Percentiles rank a stretch among this genome's conserved stretches.
phyloP scores from a whole-genome alignment of 306 rosid species.

The Acacia crassicarpa region DNA sequence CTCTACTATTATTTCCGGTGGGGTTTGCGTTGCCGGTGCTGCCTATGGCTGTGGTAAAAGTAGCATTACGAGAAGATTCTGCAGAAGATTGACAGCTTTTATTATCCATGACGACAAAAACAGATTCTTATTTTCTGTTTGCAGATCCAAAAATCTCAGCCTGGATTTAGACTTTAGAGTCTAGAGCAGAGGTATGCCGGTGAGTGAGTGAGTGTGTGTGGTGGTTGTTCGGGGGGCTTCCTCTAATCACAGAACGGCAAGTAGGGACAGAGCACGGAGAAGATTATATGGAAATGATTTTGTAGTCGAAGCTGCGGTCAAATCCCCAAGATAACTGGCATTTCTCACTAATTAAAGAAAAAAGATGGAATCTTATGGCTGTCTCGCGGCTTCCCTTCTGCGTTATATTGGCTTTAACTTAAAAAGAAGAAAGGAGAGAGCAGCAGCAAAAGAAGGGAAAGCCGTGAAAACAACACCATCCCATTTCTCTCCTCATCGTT shows the following conservation, averaged over 20 bases:
- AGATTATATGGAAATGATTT: constrained; percentile 8
- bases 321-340: background rate
- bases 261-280: constrained; percentile 34
- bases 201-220: constrained; percentile 1
- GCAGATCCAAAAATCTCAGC: background rate
- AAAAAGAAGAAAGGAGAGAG: constrained; percentile 36
- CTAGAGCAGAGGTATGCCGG: constrained; percentile 9
- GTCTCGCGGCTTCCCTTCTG: constrained; percentile 8
- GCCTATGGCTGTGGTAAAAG: background rate
- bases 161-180: background rate
- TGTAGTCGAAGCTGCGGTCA: background rate
- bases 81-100: constrained; percentile 44
- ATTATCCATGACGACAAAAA: constrained; percentile 40
- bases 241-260: constrained; percentile 31
- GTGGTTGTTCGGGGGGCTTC: constrained; percentile 23
- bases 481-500: background rate
- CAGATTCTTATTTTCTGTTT: background rate
- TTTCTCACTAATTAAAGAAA: constrained; percentile 32
- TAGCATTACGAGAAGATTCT: constrained; percentile 24
- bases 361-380: background rate
- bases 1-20: background rate
- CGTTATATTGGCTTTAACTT: background rate
- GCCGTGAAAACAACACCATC: background rate
- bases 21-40: background rate
- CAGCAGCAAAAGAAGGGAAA: constrained; percentile 28